Evolutionary conservation across 2,329 filamentous ascomycete genomes (phyloP), one percentile per base, ranked within the genome.

Genomic region (Ophiostoma sp.): DNA sequence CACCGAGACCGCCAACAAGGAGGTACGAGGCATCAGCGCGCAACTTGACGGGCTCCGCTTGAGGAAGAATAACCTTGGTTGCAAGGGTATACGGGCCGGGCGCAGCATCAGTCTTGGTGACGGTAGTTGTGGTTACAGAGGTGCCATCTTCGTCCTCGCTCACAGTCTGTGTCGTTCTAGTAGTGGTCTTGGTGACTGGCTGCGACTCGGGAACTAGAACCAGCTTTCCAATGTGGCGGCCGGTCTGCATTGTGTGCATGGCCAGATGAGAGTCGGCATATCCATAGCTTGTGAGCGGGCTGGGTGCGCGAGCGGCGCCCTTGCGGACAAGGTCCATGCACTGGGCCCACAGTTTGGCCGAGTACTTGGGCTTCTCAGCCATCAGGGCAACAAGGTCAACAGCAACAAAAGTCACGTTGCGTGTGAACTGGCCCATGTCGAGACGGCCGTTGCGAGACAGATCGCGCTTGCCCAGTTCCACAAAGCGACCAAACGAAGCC

Each of bases 241-340:
- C 80, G 27, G 75, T 75, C 64, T 82, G 80, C 73, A 84, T 79
- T 2, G 79, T 78, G 36, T 81, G 78, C 73, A 84, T 80, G 3
- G 81, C 81, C 0, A 79, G 75, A 57, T 78, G 77, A 8, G 81
- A 76, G 4, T 80, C 68, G 39, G 68, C 69, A 15, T 70, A 69
- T 20, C 64, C 67, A 52, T 68, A 73, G 20, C 54, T 62, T 0
- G 72, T 69, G 13, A 73, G 48, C 3, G 74, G 72, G 23, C 44
- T 36, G 1, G 72, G 69, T 1, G 73, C 68, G 2, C 52, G 66
- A 20, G 54, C 66, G 20, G 52, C 5, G 36, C 71, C 72, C 48
- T 70, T 64, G n/a, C 67, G 54, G 8, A 72, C 67, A 1, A 73
- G 68, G 27, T 69, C 66, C 71, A 73, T 72, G 67, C 48, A 36